Base-by-base conservation (phyloP, 441 rosid species). In the Populus hybrid region DNA sequence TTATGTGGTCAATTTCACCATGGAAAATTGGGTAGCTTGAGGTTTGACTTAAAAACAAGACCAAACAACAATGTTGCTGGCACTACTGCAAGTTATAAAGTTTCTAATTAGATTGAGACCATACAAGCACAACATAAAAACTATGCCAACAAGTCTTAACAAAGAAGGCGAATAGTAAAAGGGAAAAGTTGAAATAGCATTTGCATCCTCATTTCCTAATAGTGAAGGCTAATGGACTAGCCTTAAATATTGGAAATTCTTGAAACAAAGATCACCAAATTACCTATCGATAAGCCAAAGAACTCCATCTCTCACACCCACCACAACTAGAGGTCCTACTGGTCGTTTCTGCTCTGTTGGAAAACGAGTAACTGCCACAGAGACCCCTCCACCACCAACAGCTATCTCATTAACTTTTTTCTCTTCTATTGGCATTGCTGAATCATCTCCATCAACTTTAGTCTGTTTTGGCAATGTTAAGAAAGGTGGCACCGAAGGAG, bases 211-310 rank as follows among this genome's bases (percentile, higher is more conserved):
- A 23, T 30, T 19, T 71, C 8, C 42, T 70, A 69, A 7, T 64
- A 23, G 18, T 14, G 28, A 73, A 76, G 21, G 12, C 26, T 10
- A 26, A 66, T 32, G 26, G 71, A 73, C 61, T 67, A 70, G 40
- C 70, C 71, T 66, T 23, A 9, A 40, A 64, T 68, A 53, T 69
- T 11, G 36, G 7, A 57, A 64, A 71, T 67, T 72, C 12, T 46
- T 61, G 63, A 63, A 36, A 68, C 68, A 67, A 73, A 71, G 74
- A 72, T 74, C 66, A 57, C 76, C 75, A 46, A 70, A 16, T 74
- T 90, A 94, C 99, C 98, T 89, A 82, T 96, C 99, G 87, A 96
- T 87, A 78, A 96, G 98, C 99, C 99, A 96, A 80, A 96, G 99
- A 86, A 96, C 99, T 79, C 98, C 99, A 90, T 96, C 98, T 75